Percentiles rank a stretch among this genome's conserved stretches.
Evolutionary conservation across 805 yeast genomes (phyloP).

Genomic region (Candida yuanshanica): DNA sequence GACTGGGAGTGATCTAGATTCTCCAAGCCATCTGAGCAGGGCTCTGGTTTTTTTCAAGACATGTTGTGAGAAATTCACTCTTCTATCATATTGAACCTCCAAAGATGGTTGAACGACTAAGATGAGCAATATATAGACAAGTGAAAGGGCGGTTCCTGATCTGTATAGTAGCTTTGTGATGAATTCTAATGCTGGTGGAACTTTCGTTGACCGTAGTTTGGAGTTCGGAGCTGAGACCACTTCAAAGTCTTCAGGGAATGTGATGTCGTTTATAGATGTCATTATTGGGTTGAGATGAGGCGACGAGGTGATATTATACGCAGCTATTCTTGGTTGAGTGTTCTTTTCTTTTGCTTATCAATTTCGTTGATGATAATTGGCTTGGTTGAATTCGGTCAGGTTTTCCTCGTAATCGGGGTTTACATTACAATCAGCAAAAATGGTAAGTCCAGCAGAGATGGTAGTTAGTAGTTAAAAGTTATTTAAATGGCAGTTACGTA

Average conservation of each 20-base stretch:
- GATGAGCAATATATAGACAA: constrained; percentile 27
- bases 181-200: constrained; percentile 22
- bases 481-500: too few relatives aligned
- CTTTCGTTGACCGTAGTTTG: constrained; percentile 1
- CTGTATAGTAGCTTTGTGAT: constrained; percentile 26
- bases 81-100: constrained; percentile 32
- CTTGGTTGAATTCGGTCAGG: too few relatives aligned
- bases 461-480: too few relatives aligned
- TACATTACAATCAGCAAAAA: too few relatives aligned
- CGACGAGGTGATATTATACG: too few relatives aligned
- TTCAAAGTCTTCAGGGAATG: constrained; percentile 19
- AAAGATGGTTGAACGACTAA: constrained; percentile 36
- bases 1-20: constrained; percentile 31
- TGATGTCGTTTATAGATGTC: constrained; percentile 4
- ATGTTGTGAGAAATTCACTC: constrained; percentile 28
- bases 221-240: constrained; percentile 6
- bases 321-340: too few relatives aligned
- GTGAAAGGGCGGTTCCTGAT: constrained; percentile 30
- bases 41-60: constrained; percentile 27
- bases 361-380: too few relatives aligned
- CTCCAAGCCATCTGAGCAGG: constrained; percentile 23
- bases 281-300: not conserved
- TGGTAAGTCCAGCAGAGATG: too few relatives aligned
- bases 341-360: too few relatives aligned
- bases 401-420: too few relatives aligned